Base-by-base conservation (phyloP, 2,329 filamentous ascomycete genomes). In the Pseudocercospora vitis region DNA sequence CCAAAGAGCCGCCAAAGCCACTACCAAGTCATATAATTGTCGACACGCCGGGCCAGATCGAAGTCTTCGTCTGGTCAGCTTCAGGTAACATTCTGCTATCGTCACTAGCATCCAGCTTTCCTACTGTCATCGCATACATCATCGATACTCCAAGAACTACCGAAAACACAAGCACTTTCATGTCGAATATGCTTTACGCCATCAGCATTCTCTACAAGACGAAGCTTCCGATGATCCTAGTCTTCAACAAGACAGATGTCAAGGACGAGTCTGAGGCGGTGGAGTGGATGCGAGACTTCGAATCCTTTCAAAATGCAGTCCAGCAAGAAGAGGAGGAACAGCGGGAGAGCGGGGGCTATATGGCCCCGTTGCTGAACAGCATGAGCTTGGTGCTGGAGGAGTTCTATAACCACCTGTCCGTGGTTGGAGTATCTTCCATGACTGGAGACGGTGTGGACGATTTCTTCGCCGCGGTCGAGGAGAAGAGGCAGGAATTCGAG, bases 241-340 rank as follows among this genome's bases (percentile, higher is more conserved):
- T 99, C 8, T 97, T 99, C 80, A 99, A 99, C 79, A 99, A 99
- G 77, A 96, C 91, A 0, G 94, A 99, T 67, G 90, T 95, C 35
- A 90, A 95, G 71, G 88, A 95, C 66, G 89, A 96, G 68, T 89
- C 91, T 0, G 81, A 83, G 21, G 94, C 91, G 1, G 94, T 92
- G 74, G 91, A 97, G 69, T 99, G 95, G 94, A 99, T 99, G 94
- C 95, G 91, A 4, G 92, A 99, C 72, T 99, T 96, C 67, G 94
- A 99, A 62, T 85, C 88, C 0, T 99, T 99, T 75, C 94, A 97
- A 70, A 83, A 83, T 12, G 92, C 95, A 0, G 78, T 99, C 40
- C 82, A 83, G 45, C 76, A 82, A 21, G 94, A 97, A 67, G 89
- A 96, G 70, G 84, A 87, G 52, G 78, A 81, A 6, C 90, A 91